Conservation (phyloP, 2,329 filamentous ascomycete species). For the Exophiala bonariae region DNA sequence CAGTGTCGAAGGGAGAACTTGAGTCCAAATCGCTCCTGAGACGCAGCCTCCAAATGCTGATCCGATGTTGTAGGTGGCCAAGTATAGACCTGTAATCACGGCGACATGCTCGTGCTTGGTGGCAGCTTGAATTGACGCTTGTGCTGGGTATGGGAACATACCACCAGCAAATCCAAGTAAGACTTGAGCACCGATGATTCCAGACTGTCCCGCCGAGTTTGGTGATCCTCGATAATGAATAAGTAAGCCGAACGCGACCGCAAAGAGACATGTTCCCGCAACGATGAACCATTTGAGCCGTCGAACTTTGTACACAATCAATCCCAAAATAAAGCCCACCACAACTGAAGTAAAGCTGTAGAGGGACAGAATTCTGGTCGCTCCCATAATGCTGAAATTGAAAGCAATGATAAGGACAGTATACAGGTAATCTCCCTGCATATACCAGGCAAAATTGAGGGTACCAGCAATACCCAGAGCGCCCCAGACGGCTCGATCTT, state of each 20-base stretch:
- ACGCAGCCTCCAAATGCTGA: slow-evolving; percentile 61
- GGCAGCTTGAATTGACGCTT: slow-evolving; percentile 53
- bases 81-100: slow-evolving; percentile 63
- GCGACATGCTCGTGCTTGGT: slow-evolving; percentile 58
- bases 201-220: slow-evolving; percentile 46
- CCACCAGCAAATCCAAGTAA: slow-evolving; percentile 64
- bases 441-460: slow-evolving; percentile 61
- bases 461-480: slow-evolving; percentile 59
- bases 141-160: slow-evolving; percentile 57
- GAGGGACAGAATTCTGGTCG: slow-evolving; percentile 60
- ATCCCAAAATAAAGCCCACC: slow-evolving; percentile 56
- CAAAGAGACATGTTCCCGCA: slow-evolving; percentile 59
- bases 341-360: slow-evolving; percentile 62
- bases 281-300: slow-evolving; percentile 66
- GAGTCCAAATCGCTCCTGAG: slow-evolving; percentile 64
- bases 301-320: slow-evolving; percentile 58
- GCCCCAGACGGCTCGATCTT: slow-evolving; percentile 65
- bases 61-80: slow-evolving; percentile 64
- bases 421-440: slow-evolving; percentile 66
- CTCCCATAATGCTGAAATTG: slow-evolving; percentile 56
- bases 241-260: slow-evolving; percentile 65
- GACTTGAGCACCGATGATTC: slow-evolving; percentile 63
- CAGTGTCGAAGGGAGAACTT: slow-evolving; percentile 54
- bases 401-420: slow-evolving; percentile 64
- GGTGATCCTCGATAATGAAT: slow-evolving; percentile 62